Base-by-base conservation (phyloP, 148 eudicot species). In the Cornus florida region DNA sequence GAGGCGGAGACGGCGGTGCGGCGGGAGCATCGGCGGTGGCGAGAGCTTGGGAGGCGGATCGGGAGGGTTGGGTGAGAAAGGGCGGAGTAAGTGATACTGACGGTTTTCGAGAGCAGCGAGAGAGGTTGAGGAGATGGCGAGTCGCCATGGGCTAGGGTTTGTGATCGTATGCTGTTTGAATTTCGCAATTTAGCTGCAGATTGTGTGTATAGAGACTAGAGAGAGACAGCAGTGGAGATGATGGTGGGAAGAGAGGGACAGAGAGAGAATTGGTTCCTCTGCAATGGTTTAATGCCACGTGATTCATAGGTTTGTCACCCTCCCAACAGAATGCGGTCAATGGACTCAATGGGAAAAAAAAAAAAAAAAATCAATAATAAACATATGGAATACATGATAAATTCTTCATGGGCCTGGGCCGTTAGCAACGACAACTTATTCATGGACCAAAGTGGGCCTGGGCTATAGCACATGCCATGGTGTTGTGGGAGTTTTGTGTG, bases 1-100 rank as follows among this genome's bases (percentile, higher is more conserved):
- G 84, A 0, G 86, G 84, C 22, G 86, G 84, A 3, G 83, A 73
- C 12, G 86, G 80, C 0, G 75, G 7, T 11, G 83, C 22, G 41
- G 82, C 24, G 2, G 78, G n/a, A 16, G 84, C 2, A 17, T 75
- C 0, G 22, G 81, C 0, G 73, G 80, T 14, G 71, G 75, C 71
- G 60, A 48, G 23, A 41, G 82, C 9, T 6, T 73, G 20, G 82
- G 82, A 14, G 43, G 78, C 41, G 39, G 83, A 12, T 56, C 78
- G 74, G 70, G 83, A 70, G 70, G 87, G 62, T 53, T 77, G 72
- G 56, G 70, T 2, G 77, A 38, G 72, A 9, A 6, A 57, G 16
- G 10, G 78, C 59, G 70, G 78, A 39, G 50, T 60, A 72, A 48
- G 86, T 3, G 23, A 62, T 13, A 24, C 7, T 62, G 23, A 62